A percentile compares a stretch with the other conserved stretches of the same genome.
phyloP scores from a whole-genome alignment of 2,329 filamentous ascomycete species.

The Cercospora beticola region DNA sequence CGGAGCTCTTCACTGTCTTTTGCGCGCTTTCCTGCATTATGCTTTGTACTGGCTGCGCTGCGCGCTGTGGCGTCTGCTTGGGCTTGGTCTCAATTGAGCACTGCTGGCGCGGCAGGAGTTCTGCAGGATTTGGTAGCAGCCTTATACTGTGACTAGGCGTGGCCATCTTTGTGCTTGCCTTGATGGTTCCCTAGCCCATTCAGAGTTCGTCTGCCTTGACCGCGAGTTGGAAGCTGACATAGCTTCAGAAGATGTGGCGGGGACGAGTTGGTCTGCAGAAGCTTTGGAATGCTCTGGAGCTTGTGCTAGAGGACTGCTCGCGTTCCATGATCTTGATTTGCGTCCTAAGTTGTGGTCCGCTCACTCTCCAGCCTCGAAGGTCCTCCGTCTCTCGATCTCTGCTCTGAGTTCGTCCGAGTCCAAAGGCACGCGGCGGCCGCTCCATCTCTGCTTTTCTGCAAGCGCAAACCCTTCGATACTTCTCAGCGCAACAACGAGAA shows the following conservation, averaged over 20 bases:
- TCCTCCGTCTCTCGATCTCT: conserved; percentile 52
- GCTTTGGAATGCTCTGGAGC: neutral
- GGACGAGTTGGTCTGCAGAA: neutral
- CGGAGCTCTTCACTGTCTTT: neutral
- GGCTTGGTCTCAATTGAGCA: neutral
- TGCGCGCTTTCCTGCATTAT: neutral
- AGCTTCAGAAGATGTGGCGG: neutral
- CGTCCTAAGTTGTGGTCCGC: too few relatives aligned
- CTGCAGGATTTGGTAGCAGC: neutral
- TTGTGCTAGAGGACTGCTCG: neutral
- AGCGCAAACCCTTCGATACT: conserved; percentile 72
- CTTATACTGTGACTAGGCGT: neutral
- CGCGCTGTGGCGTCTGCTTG: neutral
- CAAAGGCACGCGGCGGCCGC: conserved; percentile 55
- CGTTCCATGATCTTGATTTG: neutral
- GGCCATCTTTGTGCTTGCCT: neutral
- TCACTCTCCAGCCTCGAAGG: conserved; percentile 10
- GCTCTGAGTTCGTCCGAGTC: conserved; percentile 58
- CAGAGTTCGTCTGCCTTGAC: neutral
- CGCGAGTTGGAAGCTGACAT: neutral
- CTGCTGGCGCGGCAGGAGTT: neutral
- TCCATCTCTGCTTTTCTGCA: conserved; percentile 58
- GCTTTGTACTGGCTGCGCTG: neutral
- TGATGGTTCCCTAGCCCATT: neutral
- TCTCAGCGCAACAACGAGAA: conserved; percentile 80